These are phyloP conservation scores for Suillus bovinus DNA, from an alignment of 768 basidiomycete species.

Conservation along the genomic window DNA sequence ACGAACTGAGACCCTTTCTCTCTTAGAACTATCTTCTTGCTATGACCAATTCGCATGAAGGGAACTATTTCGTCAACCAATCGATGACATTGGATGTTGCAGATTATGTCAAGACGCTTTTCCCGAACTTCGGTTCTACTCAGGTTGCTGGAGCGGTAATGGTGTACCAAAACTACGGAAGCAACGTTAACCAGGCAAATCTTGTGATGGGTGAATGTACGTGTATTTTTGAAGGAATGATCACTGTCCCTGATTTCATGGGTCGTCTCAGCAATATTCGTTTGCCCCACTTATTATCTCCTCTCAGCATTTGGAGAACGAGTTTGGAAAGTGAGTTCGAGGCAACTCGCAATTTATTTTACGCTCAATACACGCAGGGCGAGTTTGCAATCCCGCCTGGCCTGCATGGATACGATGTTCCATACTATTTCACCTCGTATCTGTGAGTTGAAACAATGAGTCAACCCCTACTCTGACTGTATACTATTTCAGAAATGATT, in stretches of 20 bases:
- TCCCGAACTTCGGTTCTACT: conserved; percentile 35
- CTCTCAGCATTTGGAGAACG: conserved; percentile 21
- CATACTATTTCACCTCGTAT: conserved; percentile 40
- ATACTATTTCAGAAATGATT: background rate
- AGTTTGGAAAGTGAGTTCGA: conserved; percentile 31
- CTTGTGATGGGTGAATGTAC: conserved; percentile 43
- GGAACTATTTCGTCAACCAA: conserved; percentile 26
- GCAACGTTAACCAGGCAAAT: conserved; percentile 33
- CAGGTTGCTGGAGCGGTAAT: conserved; percentile 27
- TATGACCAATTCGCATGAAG: conserved; percentile 34
- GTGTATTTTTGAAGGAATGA: conserved; percentile 5
- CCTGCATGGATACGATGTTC: conserved; percentile 32
- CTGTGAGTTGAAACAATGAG: conserved; percentile 23
- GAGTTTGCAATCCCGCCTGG: conserved; percentile 33
- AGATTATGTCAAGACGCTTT: conserved; percentile 36
- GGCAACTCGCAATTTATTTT: conserved; percentile 24
- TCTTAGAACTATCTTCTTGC: conserved; percentile 26
- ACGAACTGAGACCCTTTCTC: conserved; percentile 3
- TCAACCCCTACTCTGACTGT: background rate
- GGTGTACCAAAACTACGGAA: conserved; percentile 34
- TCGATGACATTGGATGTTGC: conserved; percentile 21
- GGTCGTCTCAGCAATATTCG: conserved; percentile 25
- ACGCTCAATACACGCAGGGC: conserved; percentile 24
- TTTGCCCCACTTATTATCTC: conserved; percentile 23
- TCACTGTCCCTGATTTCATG: background rate